Evolutionary conservation across 1,139 yeast genomes (phyloP).

Genomic region (Blastobotrys ciferrii): DNA sequence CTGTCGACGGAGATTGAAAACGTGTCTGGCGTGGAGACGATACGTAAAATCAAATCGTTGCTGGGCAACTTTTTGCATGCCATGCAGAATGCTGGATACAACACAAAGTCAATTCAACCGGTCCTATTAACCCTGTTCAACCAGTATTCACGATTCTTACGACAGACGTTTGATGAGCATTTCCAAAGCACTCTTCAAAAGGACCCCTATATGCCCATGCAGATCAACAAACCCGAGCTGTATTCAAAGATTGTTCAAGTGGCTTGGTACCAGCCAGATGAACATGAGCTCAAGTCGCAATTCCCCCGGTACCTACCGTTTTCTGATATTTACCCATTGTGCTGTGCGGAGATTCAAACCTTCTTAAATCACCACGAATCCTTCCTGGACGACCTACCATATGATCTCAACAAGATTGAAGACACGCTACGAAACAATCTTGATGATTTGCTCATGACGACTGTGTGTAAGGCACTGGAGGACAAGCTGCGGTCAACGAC

Average conservation of each 20-base stretch:
- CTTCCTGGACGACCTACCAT: constrained; percentile 62
- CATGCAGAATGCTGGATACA: constrained; percentile 68
- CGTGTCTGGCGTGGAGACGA: constrained; percentile 36
- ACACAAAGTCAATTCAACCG: constrained; percentile 59
- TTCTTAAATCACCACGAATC: constrained; percentile 60
- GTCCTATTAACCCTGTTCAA: constrained; percentile 59
- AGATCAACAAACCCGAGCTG: constrained; percentile 56
- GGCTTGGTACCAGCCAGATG: constrained; percentile 64
- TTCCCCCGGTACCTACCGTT: constrained; percentile 84
- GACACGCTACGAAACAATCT: constrained; percentile 50
- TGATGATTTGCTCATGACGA: constrained; percentile 66
- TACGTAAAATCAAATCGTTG: constrained; percentile 52
- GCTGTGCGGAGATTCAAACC: constrained; percentile 71
- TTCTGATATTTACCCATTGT: constrained; percentile 82
- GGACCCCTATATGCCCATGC: constrained; percentile 88
- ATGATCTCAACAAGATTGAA: constrained; percentile 49
- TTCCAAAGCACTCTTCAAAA: constrained; percentile 64
- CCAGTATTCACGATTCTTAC: constrained; percentile 56
- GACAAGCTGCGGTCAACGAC: constrained; percentile 65
- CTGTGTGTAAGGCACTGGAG: constrained; percentile 66
- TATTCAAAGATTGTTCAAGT: constrained; percentile 61
- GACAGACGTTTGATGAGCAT: constrained; percentile 56
- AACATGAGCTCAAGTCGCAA: constrained; percentile 43
- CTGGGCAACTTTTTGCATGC: constrained; percentile 75
- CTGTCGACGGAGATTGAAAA: constrained; percentile 30